Base-by-base conservation (phyloP, 169 alveolate genomes). In the Miamiensis avidus region DNA sequence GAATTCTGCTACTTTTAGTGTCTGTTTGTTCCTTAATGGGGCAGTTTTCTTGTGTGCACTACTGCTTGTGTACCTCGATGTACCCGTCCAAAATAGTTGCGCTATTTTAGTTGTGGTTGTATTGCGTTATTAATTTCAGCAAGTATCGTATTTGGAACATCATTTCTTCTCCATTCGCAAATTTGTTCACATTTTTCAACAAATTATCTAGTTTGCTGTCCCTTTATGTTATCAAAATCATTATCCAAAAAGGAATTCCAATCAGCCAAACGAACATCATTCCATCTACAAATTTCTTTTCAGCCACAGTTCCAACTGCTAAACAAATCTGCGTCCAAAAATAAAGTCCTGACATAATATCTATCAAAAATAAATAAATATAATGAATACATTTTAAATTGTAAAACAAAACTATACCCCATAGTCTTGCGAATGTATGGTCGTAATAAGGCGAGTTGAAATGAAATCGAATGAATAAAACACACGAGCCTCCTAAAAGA, bases 101-200 rank as follows among this genome's bases (percentile, higher is more conserved):
- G 20, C 69, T 49, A 49, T 49, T 49, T 49, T 49, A 4, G 69
- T 11, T 49, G 4, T 49, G 20, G 20, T 49, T 4, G 69, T 49
- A 49, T 20, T 49, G 20, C 29, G 65, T 34, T 82, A 34, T 31
- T 82, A 34, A 65, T 82, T 28, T 82, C 75, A 73, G 29, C 4
- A 49, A 49, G 20, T 85, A 77, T 33, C 49, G 72, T 72, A 85
- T 30, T 15, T 76, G 34, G n/a, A 64, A 34, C 25, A 85, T n/a
- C 0, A 82, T 31, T 29, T 85, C 78, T 72, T 85, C 86, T 30
- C 82, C 78, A 25, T 82, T 78, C 29, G 82, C 86, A 79, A 85
- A 78, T 34, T 85, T 85, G 78, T 85, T 85, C 27, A 82, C 33
- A 85, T 85, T 82, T 31, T n/a, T 65, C 32, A 85, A 72, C 64